These are phyloP conservation scores for Diaporthe capsici DNA, from an alignment of 2,329 filamentous ascomycete genomes.

Conservation along the genomic window DNA sequence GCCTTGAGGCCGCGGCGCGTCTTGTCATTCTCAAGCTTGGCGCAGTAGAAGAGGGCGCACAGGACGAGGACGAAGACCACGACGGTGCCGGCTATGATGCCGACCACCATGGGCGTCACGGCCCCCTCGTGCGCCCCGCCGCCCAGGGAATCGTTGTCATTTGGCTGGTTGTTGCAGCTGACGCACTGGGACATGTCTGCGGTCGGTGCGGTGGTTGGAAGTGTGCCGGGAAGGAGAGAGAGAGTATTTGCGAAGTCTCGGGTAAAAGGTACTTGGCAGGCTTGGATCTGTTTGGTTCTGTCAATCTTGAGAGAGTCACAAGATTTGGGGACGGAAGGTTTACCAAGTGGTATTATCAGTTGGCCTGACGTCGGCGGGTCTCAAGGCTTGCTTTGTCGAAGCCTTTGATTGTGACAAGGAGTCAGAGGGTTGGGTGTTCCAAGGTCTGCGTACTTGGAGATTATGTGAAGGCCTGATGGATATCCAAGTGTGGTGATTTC, in stretches of 20 bases:
- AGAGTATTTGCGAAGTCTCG: neutral
- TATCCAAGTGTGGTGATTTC: neutral
- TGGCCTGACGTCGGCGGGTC: neutral
- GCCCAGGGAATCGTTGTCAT: slow-evolving; percentile 40
- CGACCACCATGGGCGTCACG: slow-evolving; percentile 40
- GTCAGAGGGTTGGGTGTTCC: neutral
- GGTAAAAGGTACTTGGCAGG: too few relatives aligned
- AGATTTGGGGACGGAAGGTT: neutral
- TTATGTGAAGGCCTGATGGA: neutral
- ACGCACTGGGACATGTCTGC: slow-evolving; percentile 40
- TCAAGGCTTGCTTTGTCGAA: neutral
- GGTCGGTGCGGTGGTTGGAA: neutral
- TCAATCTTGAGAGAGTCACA: neutral
- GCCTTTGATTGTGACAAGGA: too few relatives aligned
- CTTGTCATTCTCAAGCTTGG: slow-evolving; percentile 41
- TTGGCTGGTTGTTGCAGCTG: slow-evolving; percentile 41
- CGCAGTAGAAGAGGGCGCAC: slow-evolving; percentile 42
- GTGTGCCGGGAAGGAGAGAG: neutral
- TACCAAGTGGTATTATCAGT: neutral
- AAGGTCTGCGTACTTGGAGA: neutral
- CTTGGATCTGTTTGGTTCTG: neutral
- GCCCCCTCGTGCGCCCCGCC: slow-evolving; percentile 36
- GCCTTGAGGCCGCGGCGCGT: slow-evolving; percentile 18
- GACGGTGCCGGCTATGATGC: slow-evolving; percentile 41
- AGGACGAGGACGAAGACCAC: slow-evolving; percentile 39